Evolutionary conservation across 2,329 filamentous ascomycete genomes (phyloP).

Genomic region (Fusarium sp.): DNA sequence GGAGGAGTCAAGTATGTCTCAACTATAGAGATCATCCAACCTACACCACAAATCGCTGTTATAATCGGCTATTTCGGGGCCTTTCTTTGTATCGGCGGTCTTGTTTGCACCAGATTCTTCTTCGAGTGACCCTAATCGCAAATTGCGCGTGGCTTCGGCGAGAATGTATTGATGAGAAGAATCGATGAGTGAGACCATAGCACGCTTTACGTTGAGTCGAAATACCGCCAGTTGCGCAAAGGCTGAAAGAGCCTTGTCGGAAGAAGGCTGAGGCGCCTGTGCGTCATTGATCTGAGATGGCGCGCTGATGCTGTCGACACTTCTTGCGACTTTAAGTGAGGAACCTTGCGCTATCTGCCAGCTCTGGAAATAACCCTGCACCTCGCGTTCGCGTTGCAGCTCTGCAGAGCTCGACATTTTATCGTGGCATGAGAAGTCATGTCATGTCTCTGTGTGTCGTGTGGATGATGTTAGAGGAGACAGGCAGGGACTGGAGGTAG

Average conservation of each 20-base stretch:
- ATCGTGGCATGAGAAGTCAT: conserved; percentile 12
- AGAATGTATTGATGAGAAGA: conserved; percentile 62
- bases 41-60: conserved; percentile 52
- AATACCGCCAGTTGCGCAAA: conserved; percentile 65
- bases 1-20: not conserved
- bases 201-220: conserved; percentile 60
- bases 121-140: conserved; percentile 54
- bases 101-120: not conserved
- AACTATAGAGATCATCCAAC: conserved; percentile 26
- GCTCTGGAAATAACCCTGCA: conserved; percentile 49
- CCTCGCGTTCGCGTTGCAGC: conserved; percentile 50
- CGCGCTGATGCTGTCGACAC: conserved; percentile 48
- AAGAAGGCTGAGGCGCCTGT: conserved; percentile 50
- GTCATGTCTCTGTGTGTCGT: conserved; percentile 16
- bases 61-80: not conserved
- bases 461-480: not conserved
- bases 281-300: conserved; percentile 42
- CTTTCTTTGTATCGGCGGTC: not conserved
- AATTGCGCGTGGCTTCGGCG: conserved; percentile 62
- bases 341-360: conserved; percentile 51
- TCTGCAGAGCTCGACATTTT: conserved; percentile 46
- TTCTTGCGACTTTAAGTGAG: conserved; percentile 49
- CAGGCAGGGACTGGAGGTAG: not conserved
- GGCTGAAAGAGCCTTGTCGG: conserved; percentile 57
- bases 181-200: conserved; percentile 64